Evolutionary conservation across 1,139 yeast species (phyloP), one percentile per base, ranked within the genome.

Genomic region (Debaryomyces coudertii): DNA sequence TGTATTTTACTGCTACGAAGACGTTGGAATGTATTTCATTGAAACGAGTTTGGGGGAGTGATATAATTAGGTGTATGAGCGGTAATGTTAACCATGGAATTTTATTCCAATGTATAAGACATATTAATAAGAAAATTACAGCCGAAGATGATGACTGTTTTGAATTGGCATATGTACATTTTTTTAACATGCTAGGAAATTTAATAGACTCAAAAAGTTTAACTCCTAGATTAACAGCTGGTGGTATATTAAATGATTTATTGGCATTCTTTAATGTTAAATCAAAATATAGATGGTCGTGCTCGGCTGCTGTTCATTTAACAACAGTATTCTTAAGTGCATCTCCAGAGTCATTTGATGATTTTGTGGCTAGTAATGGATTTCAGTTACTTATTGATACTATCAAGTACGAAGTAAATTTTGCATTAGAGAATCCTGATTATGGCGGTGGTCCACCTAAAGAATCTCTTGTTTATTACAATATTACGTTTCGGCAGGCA

Each of bases 21-120:
- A 80, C 93, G 0, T 73, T 92, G 49, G 89, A 88, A 51, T 81
- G 85, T 50, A 81, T 90, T 12, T 80, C 96, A 2, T 71, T 79
- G 38, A 85, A 83, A 57, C 81, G 83, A 43, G 77, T 79, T 2
- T 86, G 92, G 80, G 85, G 93, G 18, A 76, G 85, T 40, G 97
- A 92, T 53, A 76, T 92, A 29, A 76, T 90, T 46, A 76, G 90
- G 49, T 83, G 90, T n/a, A 67, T 90, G 55, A 90, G 95, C n/a
- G 97, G 95, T 4, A 90, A 90, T 59, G 90, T 92, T 30, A 83
- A 84, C 47, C 97, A 92, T 63, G 98, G 98, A 0, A 68, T 83
- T 6, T 61, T 92, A 36, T 88, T 86, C 68, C 92, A 88, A 57
- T 77, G 85, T 39, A 65, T 92, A 34, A 77, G 95, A 51, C 73